Evolutionary conservation across 148 eudicot species (phyloP).

Genomic region (Chenopodium album): DNA sequence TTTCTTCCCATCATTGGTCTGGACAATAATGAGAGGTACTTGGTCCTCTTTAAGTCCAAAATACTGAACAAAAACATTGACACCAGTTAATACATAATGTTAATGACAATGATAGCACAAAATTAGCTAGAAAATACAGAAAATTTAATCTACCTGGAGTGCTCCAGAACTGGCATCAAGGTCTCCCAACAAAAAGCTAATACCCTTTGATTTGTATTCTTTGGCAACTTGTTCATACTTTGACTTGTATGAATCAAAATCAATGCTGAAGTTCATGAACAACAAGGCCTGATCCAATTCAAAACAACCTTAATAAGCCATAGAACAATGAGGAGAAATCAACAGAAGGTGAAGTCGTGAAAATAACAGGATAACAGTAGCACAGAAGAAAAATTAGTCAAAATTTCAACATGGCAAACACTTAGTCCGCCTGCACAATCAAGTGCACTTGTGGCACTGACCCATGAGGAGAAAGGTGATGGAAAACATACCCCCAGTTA

Average conservation of each 20-base stretch:
- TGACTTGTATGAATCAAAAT: conserved; percentile 60
- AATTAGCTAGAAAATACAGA: not conserved
- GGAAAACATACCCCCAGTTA: not conserved
- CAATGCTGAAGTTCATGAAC: conserved; percentile 70
- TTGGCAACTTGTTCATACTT: conserved; percentile 70
- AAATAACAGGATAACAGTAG: not conserved
- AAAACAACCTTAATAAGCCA: conserved; percentile 5
- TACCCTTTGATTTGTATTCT: conserved; percentile 69
- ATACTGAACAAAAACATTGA: conserved; percentile 45
- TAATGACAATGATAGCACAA: not conserved
- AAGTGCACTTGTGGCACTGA: not conserved
- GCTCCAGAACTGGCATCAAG: conserved; percentile 82
- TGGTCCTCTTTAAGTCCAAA: conserved; percentile 83
- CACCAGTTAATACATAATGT: not conserved
- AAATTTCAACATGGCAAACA: not conserved
- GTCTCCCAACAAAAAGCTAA: conserved; percentile 82
- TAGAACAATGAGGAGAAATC: not conserved
- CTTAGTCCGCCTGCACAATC: not conserved
- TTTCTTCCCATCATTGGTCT: conserved; percentile 76
- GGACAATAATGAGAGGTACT: conserved; percentile 72
- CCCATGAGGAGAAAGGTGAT: not conserved
- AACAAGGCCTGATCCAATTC: conserved; percentile 66
- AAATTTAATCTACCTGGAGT: conserved; percentile 60
- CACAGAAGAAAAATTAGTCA: not conserved
- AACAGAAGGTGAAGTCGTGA: not conserved